phyloP scores from a whole-genome alignment of 345 rosid species.

The Eucalyptus marginata region DNA sequence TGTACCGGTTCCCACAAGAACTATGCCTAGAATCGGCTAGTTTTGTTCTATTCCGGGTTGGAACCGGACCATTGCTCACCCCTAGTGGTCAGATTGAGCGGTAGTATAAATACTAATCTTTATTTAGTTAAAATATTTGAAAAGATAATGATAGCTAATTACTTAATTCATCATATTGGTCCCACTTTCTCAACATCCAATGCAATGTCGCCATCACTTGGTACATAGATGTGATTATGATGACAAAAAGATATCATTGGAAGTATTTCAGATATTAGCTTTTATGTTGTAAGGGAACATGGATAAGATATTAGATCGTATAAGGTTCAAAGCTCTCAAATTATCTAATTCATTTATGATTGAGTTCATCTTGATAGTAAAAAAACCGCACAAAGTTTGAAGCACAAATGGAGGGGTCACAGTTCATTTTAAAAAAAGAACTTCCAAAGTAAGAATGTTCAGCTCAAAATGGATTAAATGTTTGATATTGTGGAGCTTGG shows the following conservation, averaged over 20 bases:
- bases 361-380: neutral
- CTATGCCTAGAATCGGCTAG: accelerated
- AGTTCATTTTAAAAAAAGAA: neutral
- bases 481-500: neutral
- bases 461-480: neutral
- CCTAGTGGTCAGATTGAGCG: neutral
- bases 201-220: neutral
- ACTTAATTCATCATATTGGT: neutral
- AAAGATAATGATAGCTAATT: neutral
- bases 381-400: neutral
- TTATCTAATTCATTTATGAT: neutral
- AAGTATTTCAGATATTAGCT: neutral
- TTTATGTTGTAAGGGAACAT: neutral
- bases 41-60: neutral
- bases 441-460: neutral
- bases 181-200: neutral
- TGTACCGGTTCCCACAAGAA: accelerated
- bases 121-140: neutral
- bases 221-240: neutral
- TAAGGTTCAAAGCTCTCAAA: neutral
- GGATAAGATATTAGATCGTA: neutral
- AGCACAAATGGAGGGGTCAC: too few relatives aligned
- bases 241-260: neutral
- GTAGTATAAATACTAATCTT: neutral
- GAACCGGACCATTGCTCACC: neutral